Evolutionary conservation across 129 eudicot species (phyloP), one percentile per base, ranked within the genome.

Genomic region (Deinandra increscens): DNA sequence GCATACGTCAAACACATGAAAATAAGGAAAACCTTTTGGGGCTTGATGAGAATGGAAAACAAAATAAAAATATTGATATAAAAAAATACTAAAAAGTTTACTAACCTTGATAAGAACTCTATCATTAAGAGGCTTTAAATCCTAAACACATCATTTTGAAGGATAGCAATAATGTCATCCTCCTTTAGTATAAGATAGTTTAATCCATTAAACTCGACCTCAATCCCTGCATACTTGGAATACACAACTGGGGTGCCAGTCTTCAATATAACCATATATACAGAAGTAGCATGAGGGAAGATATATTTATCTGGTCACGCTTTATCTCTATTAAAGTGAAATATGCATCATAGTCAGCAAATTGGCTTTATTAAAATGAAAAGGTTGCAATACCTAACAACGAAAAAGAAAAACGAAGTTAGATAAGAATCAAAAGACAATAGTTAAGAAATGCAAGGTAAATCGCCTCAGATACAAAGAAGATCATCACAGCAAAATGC

Each of bases 211-310:
- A 91, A 91, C 72, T 88, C 88, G 12, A 91, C 82, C 70, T 91
- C 97, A 7, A 96, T 91, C 39, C 97, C 97, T 5, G 97, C 86
- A 77, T 88, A 91, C 82, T 86, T 91, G 80, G 97, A 91, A 60
- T 91, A 91, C 55, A 91, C 88, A 29, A 91, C 84, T 71, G 84
- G 82, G 80, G 82, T 56, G 39, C 97, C 97, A 65, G 85, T 74
- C 97, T 91, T 63, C n/a, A 72, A 39, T 7, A 60, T 10, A 10
- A 69, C 6, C 41, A 50, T 3, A 59, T 31, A 13, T n/a, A n/a
- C n/a, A n/a, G n/a, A n/a, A n/a, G n/a, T n/a, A n/a, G n/a, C n/a
- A n/a, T n/a, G n/a, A n/a, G n/a, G n/a, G n/a, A n/a, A n/a, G n/a
- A n/a, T n/a, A n/a, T n/a, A n/a, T n/a, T n/a, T n/a, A n/a, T n/a